These are phyloP conservation scores for Mortierella claussenii DNA, from an alignment of 192 early-diverging fungal species.

Conservation along the genomic window DNA sequence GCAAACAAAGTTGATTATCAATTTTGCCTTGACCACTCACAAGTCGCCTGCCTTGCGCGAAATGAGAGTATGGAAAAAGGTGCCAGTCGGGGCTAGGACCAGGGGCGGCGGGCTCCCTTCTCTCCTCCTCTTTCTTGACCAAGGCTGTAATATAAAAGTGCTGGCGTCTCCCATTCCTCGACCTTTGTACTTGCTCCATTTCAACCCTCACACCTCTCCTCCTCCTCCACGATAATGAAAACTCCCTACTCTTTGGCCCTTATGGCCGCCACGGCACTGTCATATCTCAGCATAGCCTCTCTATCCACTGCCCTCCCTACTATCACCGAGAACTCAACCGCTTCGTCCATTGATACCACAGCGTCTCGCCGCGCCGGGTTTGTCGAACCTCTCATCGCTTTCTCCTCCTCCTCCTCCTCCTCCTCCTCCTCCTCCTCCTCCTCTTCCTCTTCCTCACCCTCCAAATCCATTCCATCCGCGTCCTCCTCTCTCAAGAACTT, in stretches of 20 bases:
- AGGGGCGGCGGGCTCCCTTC: too few species aligned
- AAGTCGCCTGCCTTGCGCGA: too few species aligned
- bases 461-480: too few species aligned
- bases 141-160: too few species aligned
- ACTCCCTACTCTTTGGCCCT: not conserved
- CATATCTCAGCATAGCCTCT: not conserved
- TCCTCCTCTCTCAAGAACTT: conserved; percentile 12
- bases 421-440: not conserved
- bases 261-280: not conserved
- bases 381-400: not conserved
- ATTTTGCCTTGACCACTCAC: too few species aligned
- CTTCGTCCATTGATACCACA: too few species aligned
- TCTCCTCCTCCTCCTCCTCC: not conserved
- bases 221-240: not conserved
- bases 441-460: not conserved
- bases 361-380: not conserved
- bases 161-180: not conserved
- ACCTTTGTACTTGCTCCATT: not conserved
- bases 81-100: too few species aligned
- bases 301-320: not conserved
- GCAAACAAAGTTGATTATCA: too few species aligned
- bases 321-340: too few species aligned
- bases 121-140: too few species aligned
- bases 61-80: too few species aligned
- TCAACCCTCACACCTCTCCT: not conserved